Conservation (phyloP, 2,329 filamentous ascomycete species). For the Microthyrium microscopicum region DNA sequence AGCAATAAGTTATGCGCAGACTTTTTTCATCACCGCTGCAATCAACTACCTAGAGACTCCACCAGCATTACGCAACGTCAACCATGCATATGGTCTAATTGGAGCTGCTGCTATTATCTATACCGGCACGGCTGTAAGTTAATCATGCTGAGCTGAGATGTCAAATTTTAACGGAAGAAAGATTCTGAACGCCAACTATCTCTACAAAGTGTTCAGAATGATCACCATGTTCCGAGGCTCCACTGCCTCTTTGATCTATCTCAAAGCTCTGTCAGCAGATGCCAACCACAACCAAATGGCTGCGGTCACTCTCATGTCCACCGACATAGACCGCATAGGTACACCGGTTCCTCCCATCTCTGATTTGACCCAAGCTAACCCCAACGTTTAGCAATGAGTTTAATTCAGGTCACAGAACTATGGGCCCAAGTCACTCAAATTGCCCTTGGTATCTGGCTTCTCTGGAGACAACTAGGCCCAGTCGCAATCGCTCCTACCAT, state of each 20-base stretch:
- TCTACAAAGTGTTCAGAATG: conserved; percentile 3
- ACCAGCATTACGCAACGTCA: neutral
- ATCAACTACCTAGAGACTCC: conserved; percentile 4
- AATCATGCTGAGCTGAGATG: neutral
- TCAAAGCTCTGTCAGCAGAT: neutral
- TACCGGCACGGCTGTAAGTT: conserved; percentile 3
- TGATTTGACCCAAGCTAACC: no score
- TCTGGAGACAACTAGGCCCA: conserved; percentile 5
- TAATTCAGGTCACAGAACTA: neutral
- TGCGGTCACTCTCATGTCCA: conserved; percentile 5
- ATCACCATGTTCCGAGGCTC: conserved; percentile 4
- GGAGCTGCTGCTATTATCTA: conserved; percentile 5
- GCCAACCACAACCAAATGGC: neutral
- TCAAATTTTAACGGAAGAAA: neutral
- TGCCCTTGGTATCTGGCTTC: conserved; percentile 3
- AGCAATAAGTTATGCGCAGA: conserved; percentile 3
- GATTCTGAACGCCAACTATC: conserved; percentile 1
- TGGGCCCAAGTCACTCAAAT: conserved; percentile 1
- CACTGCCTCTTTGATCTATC: conserved; percentile 2
- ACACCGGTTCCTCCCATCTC: no score
- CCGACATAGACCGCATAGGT: conserved; percentile 2
- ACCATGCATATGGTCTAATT: conserved; percentile 4
- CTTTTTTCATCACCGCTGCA: conserved; percentile 3
- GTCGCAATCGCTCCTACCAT: conserved; percentile 3
- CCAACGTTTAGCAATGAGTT: no score